Evolutionary conservation across 805 yeast species (phyloP), one percentile per base, ranked within the genome.

Genomic region (Blastobotrys parvus): DNA sequence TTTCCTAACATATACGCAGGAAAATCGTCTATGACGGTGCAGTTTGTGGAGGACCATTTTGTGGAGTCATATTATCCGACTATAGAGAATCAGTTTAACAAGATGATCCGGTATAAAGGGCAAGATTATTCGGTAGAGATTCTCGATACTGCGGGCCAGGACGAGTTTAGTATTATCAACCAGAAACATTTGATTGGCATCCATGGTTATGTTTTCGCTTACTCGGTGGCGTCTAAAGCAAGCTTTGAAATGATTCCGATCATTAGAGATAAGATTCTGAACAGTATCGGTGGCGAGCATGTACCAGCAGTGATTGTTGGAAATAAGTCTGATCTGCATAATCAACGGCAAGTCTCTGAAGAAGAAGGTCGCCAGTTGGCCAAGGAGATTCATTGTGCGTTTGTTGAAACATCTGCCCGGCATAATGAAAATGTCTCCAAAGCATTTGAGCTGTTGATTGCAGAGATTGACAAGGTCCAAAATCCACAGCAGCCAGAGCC

Each of bases 141-240:
- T 42, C 67, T 87, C 47, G 97, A 88, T 58, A 88, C 96, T 0
- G 95, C 95, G 0, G 96, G 96, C 5, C 94, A 86, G 66, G 95
- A 87, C 62, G 95, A 87, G 66, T 84, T 80, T 59, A 75, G 86
- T 39, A 77, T 84, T 50, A 74, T 88, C 63, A 83, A 78, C 54
- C 86, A 83, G 61, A 82, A 83, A 53, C 80, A 83, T 43, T 65
- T 85, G 39, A 80, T 82, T 38, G 92, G 89, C 15, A 78, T 83
- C 27, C 92, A 85, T 56, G 97, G 95, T 1, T 83, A 83, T 57
- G 67, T 88, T 35, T 64, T 89, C 35, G 84, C 86, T 36, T 88
- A 85, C 64, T 82, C 90, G 39, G 88, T 88, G 42, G 78, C 85
- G 23, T 81, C 88, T 36, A 67, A 82, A 53, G 75, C 78, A 47